Base-by-base conservation (phyloP, 2,329 filamentous ascomycete genomes). In the Aspergillus tanneri region DNA sequence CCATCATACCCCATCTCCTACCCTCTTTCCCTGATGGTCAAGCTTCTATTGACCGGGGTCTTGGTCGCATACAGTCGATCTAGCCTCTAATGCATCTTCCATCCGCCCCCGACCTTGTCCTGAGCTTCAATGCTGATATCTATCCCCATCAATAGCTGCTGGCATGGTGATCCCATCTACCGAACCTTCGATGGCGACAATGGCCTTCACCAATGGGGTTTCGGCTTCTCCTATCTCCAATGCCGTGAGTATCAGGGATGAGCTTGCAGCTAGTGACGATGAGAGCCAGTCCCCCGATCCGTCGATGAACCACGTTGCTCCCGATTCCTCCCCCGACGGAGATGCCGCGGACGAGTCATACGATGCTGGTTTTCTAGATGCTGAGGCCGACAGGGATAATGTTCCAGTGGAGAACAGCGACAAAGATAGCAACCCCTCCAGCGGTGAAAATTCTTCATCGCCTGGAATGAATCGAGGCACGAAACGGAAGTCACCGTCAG, bases 281-380 rank as follows among this genome's bases (percentile, higher is more conserved):
- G 88, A 90, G 61, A 89, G 84, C 77, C 88, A 90, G 60, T 78
- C 87, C 52, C 90, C 88, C 61, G 87, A 95, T 63, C 76, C 81
- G 59, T 80, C 81, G 64, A 81, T 86, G 61, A 69, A 75, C 56
- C 71, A 74, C 62, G 73, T 72, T 66, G 77, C 75, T 56, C 73
- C 75, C 62, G 74, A 77, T 62, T 74, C 73, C 61, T 67, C 64
- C 53, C 66, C 72, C 63, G 69, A 65, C 27, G 63, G 67, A 52
- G 66, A 72, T 53, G 63, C 61, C 48, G 66, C 63, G 22, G 69
- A 72, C 50, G 69, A 70, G 44, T 70, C 69, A 37, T 69, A 68
- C 50, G 63, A 71, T 53, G 64, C 60, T 43, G 66, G 63, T 46
- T 71, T 64, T 47, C 62, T 63, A 2, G 65, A 67, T 46, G 65